Evolutionary conservation across 177 flowering plant genomes (phyloP), one percentile per base, ranked within the genome.

Genomic region (Vitis hybrid): DNA sequence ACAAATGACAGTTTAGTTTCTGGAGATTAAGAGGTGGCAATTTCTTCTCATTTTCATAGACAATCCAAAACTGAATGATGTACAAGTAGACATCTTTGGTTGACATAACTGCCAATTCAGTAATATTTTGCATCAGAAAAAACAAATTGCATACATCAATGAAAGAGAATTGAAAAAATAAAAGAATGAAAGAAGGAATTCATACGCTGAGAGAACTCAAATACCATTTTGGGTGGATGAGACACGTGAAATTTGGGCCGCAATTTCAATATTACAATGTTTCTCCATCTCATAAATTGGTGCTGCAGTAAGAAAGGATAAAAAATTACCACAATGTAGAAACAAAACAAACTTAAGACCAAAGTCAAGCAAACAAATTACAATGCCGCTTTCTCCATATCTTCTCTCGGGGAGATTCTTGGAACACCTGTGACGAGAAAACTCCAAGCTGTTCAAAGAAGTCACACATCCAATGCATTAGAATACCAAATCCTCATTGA

Each of bases 341-440:
- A 66, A 3, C 4, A 64, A 51, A 56, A 60, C 50, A 19, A 70
- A 60, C 15, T 21, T 21, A 56, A 73, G 30, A 52, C 32, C 61
- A 70, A 74, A 56, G 61, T 15, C 7, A 55, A 76, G 64, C 27
- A 72, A 72, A 62, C 1, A 60, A 51, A 56, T 82, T 87, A 95
- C 99, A 88, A 56, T 83, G 83, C 75, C 83, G 90, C 71, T 80
- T 86, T 79, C 82, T 87, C 88, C 86, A 76, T 60, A 84, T 82
- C 77, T 85, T 89, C 27, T 88, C 93, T 68, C 87, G 87, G 11
- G 91, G 78, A 74, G 98, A 87, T 70, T 89, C 96, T 80, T 93
- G 98, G 78, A 95, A 91, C 62, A 95, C 91, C 82, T 93, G 99
- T 78, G 98, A 90, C 54, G 99, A 95, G 84, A 95, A 95, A 73